Evolutionary conservation across 2,329 filamentous ascomycete species (phyloP), one percentile per base, ranked within the genome.

Genomic region (Truncatella angustata): DNA sequence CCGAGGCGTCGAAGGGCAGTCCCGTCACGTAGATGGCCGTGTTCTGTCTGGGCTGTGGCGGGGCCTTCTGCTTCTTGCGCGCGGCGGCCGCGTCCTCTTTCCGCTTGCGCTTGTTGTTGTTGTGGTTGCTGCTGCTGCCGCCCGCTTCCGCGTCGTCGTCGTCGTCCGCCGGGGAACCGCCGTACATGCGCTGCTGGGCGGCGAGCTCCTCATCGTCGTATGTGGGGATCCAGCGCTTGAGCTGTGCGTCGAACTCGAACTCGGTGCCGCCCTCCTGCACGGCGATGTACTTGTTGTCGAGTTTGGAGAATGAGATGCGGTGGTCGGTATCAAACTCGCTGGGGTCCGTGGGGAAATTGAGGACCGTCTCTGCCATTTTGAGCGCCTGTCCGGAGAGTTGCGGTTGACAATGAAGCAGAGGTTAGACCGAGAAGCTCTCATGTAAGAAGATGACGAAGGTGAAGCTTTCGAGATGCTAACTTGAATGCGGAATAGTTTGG

Each of bases 1-100:
- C 76, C 0, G 87, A 90, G 39, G 84, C 87, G 67, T 97, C 90
- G 35, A 78, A 71, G 0, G 94, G 95, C 4, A 99, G 81, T 11
- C 89, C 90, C 4, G 91, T 96, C 44, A 97, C 88, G 73, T 93
- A 99, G 58, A 99, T 82, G 37, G 93, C 93, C 5, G 90, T 96
- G 68, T 97, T 97, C 61, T 92, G 78, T 54, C 76, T 76, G 12
- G 79, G 77, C 56, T 76, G 71, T 5, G 75, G 74, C 2, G 76
- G 74, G 10, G 74, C 70, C 54, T 77, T 78, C 52, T 73, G 66
- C 56, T 75, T 73, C 66, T 79, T 78, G 54, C 65, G 69, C 12
- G 70, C 72, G 23, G 56, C 58, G 34, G 50, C 58, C 28, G 60
- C 53, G 30, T 56, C 60, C 51, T 63, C 21, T 61, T 62, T 68